Conservation (phyloP, 2,329 filamentous ascomycete genomes). For the Colletotrichum destructivum region DNA sequence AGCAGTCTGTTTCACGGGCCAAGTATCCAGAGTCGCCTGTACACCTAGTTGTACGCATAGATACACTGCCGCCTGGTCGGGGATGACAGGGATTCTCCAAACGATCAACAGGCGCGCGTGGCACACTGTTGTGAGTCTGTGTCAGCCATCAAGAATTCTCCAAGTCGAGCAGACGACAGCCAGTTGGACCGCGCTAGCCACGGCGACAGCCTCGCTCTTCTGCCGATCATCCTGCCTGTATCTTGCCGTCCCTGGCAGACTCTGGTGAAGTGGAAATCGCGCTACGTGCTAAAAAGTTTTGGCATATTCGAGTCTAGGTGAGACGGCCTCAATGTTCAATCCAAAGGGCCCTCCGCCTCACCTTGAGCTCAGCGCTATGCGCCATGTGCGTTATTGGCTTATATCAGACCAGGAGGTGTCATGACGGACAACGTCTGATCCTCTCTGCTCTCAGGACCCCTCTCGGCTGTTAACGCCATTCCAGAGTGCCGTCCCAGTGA, state of each 20-base stretch:
- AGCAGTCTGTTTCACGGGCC: constrained; percentile 1
- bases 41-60: background rate
- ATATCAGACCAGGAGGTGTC: background rate
- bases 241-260: background rate
- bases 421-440: background rate
- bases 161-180: background rate
- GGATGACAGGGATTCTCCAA: constrained; percentile 35
- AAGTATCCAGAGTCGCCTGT: constrained; percentile 12
- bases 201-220: constrained; percentile 16
- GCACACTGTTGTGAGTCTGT: background rate
- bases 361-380: background rate
- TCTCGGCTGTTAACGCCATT: background rate
- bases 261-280: background rate
- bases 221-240: constrained; percentile 7
- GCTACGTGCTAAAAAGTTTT: background rate
- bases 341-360: background rate
- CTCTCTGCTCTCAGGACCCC: constrained; percentile 3
- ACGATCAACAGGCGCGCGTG: constrained; percentile 24
- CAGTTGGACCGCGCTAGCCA: constrained; percentile 15
- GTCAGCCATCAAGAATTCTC: background rate
- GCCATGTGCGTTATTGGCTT: background rate
- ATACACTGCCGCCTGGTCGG: background rate
- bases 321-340: background rate
- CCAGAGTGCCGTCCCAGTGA: background rate
- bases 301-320: background rate